Evolutionary conservation across 345 rosid genomes (phyloP).

Genomic region (Acer campestre): DNA sequence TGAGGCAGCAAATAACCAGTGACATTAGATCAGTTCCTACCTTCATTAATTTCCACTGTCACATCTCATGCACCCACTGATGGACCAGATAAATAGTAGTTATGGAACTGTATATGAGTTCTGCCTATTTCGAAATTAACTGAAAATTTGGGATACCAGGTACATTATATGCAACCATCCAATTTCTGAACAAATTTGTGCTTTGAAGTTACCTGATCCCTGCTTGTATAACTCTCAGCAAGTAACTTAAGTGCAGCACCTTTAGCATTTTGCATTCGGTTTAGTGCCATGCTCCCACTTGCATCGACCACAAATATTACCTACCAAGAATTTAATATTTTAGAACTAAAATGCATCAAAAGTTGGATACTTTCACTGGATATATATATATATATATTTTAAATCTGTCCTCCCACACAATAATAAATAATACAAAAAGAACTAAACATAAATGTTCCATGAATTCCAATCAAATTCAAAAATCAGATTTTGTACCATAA

Average conservation of each 20-base stretch:
- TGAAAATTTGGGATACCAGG: not conserved
- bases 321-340: slow-evolving; percentile 45
- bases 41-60: not conserved
- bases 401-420: not conserved
- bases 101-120: not conserved
- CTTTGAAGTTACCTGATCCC: slow-evolving; percentile 77
- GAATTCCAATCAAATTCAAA: not conserved
- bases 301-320: slow-evolving; percentile 97
- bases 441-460: not conserved
- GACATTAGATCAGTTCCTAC: not conserved
- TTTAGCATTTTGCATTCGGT: slow-evolving; percentile 98
- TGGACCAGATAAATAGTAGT: not conserved
- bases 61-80: not conserved
- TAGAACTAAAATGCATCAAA: slow-evolving; percentile 11
- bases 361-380: not conserved
- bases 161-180: not conserved
- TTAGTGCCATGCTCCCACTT: slow-evolving; percentile 99
- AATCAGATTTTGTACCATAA: slow-evolving; percentile 3
- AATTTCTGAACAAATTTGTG: not conserved
- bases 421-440: not conserved
- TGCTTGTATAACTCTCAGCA: slow-evolving; percentile 98
- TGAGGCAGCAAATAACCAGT: not conserved
- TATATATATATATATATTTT: not conserved
- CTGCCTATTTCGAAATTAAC: not conserved
- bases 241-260: slow-evolving; percentile 94